These are phyloP conservation scores for Arthrinium phaeospermum DNA, from an alignment of 2,329 filamentous ascomycete species.

Conservation along the genomic window DNA sequence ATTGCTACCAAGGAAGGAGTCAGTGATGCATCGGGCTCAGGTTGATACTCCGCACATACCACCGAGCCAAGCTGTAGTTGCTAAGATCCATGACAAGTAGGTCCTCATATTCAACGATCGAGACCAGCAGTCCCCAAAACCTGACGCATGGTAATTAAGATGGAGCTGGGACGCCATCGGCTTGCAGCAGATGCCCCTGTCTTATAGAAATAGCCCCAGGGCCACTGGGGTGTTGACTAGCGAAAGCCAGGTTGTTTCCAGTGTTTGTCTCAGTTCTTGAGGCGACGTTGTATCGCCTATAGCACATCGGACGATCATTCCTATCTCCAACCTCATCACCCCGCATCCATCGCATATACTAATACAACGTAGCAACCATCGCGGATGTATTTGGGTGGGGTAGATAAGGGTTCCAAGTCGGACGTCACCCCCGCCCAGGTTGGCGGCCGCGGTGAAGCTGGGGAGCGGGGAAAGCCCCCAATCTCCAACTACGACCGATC, in stretches of 20 bases:
- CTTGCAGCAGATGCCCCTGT: not conserved
- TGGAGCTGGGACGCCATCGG: not conserved
- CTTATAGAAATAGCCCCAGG: not conserved
- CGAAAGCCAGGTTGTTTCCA: not conserved
- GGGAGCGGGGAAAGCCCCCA: slow-evolving; percentile 4
- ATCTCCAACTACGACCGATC: not conserved
- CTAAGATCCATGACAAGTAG: not conserved
- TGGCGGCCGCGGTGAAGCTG: not conserved
- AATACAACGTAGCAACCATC: slow-evolving; percentile 11
- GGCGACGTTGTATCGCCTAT: not conserved
- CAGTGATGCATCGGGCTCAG: not conserved
- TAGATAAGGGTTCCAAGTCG: not conserved
- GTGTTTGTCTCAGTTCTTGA: not conserved
- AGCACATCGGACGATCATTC: not conserved
- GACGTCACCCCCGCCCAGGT: not conserved
- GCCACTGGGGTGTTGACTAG: not conserved
- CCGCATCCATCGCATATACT: not conserved
- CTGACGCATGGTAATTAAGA: not conserved
- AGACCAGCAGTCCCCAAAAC: not conserved
- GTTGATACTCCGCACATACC: not conserved
- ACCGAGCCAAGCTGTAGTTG: not conserved
- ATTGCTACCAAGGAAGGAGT: slow-evolving; percentile 21
- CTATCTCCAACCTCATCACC: not conserved
- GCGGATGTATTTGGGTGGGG: not conserved
- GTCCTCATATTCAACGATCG: not conserved